phyloP scores from a whole-genome alignment of 164 flowering plant species.

The Cinnamomum chago region DNA sequence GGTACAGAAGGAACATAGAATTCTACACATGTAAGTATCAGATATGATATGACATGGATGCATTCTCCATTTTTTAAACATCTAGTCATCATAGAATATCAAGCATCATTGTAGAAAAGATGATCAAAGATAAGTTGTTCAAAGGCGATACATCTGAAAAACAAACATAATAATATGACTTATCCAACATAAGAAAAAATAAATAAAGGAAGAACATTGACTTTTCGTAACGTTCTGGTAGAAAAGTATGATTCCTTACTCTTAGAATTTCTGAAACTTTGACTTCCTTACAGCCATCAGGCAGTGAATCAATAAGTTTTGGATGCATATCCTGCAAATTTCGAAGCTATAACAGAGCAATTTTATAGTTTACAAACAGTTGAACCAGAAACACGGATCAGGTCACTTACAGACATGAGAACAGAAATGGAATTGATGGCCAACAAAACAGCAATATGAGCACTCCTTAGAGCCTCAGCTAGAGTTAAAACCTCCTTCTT shows the following conservation, averaged over 20 bases:
- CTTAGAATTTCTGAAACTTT: constrained; percentile 37
- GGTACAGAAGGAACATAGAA: too few species aligned
- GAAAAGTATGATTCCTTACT: constrained; percentile 37
- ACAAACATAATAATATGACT: too few species aligned
- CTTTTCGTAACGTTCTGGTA: neutral
- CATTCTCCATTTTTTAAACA: too few species aligned
- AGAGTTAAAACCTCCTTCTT: constrained; percentile 74
- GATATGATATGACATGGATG: too few species aligned
- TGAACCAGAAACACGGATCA: neutral
- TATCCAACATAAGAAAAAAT: too few species aligned
- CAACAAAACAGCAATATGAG: constrained; percentile 71
- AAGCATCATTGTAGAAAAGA: too few species aligned
- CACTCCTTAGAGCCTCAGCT: constrained; percentile 81
- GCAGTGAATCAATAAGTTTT: constrained; percentile 36
- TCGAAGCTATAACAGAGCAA: constrained; percentile 11
- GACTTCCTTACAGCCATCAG: constrained; percentile 40
- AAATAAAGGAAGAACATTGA: too few species aligned
- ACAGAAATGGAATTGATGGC: constrained; percentile 62
- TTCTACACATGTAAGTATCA: too few species aligned
- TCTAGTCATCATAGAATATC: too few species aligned
- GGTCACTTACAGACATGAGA: constrained; percentile 61
- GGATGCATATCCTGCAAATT: constrained; percentile 52
- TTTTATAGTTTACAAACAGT: neutral
- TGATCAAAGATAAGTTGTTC: too few species aligned
- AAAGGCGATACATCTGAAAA: too few species aligned